A percentile compares a stretch with the other conserved stretches of the same genome.
These are phyloP conservation scores for Hygrophoropsis aurantiaca DNA, from an alignment of 768 basidiomycete species.

Conservation along the genomic window DNA sequence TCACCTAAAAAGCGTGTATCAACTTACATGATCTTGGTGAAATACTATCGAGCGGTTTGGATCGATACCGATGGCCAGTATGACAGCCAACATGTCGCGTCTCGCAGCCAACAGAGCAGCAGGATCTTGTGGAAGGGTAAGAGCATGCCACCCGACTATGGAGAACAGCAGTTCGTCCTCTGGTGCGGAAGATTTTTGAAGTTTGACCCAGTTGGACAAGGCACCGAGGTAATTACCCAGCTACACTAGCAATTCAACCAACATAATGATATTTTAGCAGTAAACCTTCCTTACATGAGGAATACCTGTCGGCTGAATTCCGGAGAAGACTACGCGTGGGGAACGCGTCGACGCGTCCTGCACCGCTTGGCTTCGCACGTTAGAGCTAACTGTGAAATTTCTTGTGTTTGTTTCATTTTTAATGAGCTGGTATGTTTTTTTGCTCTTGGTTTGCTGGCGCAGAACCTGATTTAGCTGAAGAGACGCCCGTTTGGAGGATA, in stretches of 20 bases:
- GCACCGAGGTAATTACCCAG: constrained; percentile 95
- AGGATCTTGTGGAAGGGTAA: constrained; percentile 90
- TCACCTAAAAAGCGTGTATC: neutral
- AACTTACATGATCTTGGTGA: constrained; percentile 83
- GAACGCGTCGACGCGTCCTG: constrained; percentile 8
- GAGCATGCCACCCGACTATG: constrained; percentile 92
- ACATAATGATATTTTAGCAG: neutral
- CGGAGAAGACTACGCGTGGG: constrained; percentile 69
- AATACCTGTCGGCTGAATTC: constrained; percentile 91
- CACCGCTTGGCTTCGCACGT: neutral
- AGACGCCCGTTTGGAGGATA: constrained; percentile 9
- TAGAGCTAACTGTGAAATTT: constrained; percentile 1
- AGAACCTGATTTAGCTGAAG: constrained; percentile 4
- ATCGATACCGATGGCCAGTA: constrained; percentile 86
- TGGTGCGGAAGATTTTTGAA: constrained; percentile 61
- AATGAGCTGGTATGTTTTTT: too few relatives aligned
- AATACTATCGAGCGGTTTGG: constrained; percentile 74
- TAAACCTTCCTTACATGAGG: constrained; percentile 64
- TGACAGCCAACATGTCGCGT: constrained; percentile 74
- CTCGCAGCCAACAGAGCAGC: constrained; percentile 57
- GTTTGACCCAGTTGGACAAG: constrained; percentile 81
- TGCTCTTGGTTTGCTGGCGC: neutral
- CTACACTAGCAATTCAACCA: constrained; percentile 38
- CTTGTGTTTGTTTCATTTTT: neutral
- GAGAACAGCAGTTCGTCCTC: constrained; percentile 76